Conservation (phyloP, 208 protist species). For the Wallacemonas rigidus region DNA sequence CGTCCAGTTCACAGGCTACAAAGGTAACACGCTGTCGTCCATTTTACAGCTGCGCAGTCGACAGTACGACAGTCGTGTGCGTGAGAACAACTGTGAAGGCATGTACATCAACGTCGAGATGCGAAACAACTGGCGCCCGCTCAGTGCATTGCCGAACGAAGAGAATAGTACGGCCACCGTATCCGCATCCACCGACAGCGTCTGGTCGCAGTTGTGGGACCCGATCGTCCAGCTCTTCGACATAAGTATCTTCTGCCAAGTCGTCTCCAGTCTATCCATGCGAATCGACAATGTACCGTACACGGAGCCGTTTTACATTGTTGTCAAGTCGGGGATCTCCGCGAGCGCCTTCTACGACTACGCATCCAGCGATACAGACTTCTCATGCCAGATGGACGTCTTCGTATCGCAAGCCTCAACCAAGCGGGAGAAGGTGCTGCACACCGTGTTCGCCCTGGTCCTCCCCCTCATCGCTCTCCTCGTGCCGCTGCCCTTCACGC, state of each 20-base stretch:
- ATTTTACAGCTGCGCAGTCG: constrained; percentile 48
- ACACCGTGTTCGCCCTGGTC: constrained; percentile 40
- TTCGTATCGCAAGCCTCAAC: constrained; percentile 40
- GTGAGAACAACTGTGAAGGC: constrained; percentile 38
- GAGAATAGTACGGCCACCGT: not conserved
- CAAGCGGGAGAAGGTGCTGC: constrained; percentile 1
- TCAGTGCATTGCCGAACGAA: not conserved
- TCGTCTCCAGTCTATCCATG: constrained; percentile 56
- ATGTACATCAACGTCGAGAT: constrained; percentile 49
- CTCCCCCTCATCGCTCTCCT: constrained; percentile 58
- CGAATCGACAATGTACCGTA: constrained; percentile 30
- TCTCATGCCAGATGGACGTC: constrained; percentile 41
- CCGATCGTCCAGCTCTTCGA: constrained; percentile 58
- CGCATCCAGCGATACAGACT: constrained; percentile 1
- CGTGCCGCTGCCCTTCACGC: constrained; percentile 49
- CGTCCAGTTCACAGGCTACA: constrained; percentile 34
- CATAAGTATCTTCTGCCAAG: constrained; percentile 59
- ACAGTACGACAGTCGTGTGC: constrained; percentile 46
- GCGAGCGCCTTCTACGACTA: constrained; percentile 6
- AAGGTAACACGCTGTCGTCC: constrained; percentile 35
- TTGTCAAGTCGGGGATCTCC: constrained; percentile 27
- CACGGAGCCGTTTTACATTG: constrained; percentile 37
- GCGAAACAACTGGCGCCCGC: constrained; percentile 13
- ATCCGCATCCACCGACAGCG: not conserved
- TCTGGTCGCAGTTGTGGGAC: constrained; percentile 45